phyloP scores from a whole-genome alignment of 352 stramenopile species.

The Pythium rhizo-oryzae region DNA sequence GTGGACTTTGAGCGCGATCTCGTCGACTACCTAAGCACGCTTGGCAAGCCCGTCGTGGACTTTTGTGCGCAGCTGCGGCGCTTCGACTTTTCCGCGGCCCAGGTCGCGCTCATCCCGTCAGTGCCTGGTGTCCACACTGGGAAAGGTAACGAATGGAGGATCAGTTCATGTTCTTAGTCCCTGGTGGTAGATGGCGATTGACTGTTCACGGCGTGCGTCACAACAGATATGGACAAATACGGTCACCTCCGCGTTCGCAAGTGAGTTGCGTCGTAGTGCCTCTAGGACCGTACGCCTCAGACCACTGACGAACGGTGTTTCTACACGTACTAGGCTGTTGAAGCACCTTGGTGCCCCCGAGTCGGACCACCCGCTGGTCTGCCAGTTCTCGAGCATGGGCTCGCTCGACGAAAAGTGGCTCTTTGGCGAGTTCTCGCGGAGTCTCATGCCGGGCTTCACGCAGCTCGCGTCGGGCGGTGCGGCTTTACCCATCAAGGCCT shows the following conservation, averaged over 20 bases:
- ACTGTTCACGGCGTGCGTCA: too few relatives aligned
- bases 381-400: constrained; percentile 83
- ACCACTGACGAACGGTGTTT: background rate
- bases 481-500: constrained; percentile 45
- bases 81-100: constrained; percentile 69
- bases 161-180: too few relatives aligned
- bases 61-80: constrained; percentile 50
- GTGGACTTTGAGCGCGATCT: constrained; percentile 70
- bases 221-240: constrained; percentile 81
- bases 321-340: constrained; percentile 41
- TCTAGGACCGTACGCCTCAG: background rate
- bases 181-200: too few relatives aligned
- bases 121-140: constrained; percentile 73
- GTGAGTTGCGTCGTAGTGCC: constrained; percentile 27
- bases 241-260: constrained; percentile 72
- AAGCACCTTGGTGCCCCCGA: constrained; percentile 45
- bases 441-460: constrained; percentile 57
- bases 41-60: constrained; percentile 42
- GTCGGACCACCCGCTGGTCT: constrained; percentile 71
- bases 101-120: constrained; percentile 63
- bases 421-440: constrained; percentile 71
- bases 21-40: constrained; percentile 55
- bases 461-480: constrained; percentile 27
- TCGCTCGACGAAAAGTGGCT: constrained; percentile 86
- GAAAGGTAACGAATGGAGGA: constrained; percentile 25